A percentile compares a stretch with the other conserved stretches of the same genome.
Evolutionary conservation across 176 grass and related monocot species (phyloP).

Genomic region (Aegilops speltoides): DNA sequence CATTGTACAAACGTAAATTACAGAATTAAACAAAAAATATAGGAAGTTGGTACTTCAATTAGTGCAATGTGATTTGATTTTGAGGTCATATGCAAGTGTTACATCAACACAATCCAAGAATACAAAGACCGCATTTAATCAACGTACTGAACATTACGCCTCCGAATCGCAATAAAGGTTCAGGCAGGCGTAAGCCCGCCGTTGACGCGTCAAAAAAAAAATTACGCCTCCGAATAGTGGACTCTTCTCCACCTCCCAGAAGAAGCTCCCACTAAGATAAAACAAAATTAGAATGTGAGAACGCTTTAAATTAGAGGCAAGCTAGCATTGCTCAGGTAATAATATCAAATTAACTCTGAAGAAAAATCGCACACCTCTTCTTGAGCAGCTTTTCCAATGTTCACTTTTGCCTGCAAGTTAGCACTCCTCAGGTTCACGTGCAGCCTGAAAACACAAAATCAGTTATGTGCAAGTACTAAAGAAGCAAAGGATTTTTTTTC

Average conservation of each 20-base stretch:
- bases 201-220: no score
- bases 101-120: neutral
- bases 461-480: neutral
- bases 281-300: constrained; percentile 23
- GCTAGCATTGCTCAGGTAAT: neutral
- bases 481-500: neutral
- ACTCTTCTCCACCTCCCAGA: constrained; percentile 64
- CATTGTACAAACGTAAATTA: neutral
- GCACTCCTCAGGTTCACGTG: constrained; percentile 55
- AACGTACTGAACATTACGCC: constrained; percentile 62
- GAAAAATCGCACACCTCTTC: constrained; percentile 46
- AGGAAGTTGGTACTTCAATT: neutral
- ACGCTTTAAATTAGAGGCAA: neutral
- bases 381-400: constrained; percentile 68
- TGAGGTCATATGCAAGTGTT: neutral
- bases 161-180: no score
- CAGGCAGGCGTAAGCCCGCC: no score
- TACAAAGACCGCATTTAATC: neutral
- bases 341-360: neutral
- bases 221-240: constrained; percentile 45
- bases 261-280: constrained; percentile 67
- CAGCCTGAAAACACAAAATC: constrained; percentile 32
- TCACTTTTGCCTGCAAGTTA: constrained; percentile 79
- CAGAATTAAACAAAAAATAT: neutral
- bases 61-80: neutral